Evolutionary conservation across 2,329 filamentous ascomycete species (phyloP).

Genomic region (Diaporthe australafricana): DNA sequence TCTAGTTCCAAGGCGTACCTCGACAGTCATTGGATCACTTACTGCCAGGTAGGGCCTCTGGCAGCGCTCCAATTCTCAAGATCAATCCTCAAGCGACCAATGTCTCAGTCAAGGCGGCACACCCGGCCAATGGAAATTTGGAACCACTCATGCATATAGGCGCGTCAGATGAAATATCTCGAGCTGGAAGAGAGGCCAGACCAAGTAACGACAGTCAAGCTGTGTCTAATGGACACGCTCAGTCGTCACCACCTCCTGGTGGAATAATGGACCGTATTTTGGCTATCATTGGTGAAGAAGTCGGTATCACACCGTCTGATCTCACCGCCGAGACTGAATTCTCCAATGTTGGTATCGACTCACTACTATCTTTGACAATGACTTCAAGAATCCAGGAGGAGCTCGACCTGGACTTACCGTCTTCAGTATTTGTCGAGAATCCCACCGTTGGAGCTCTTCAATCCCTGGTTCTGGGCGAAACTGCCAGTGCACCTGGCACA

Average conservation of each 20-base stretch:
- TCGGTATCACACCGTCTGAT: constrained; percentile 5
- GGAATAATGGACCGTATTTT: not conserved
- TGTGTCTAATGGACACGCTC: not conserved
- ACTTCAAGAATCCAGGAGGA: constrained; percentile 21
- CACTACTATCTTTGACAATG: constrained; percentile 8
- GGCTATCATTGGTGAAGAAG: constrained; percentile 9
- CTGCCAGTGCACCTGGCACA: no score
- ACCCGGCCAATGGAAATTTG: no score
- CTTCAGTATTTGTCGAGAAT: not conserved
- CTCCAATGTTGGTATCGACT: constrained; percentile 14
- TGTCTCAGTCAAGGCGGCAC: not conserved
- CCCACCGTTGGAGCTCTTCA: not conserved
- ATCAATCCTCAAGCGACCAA: not conserved
- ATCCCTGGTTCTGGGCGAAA: not conserved
- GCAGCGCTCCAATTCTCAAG: not conserved
- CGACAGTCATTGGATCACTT: constrained; percentile 2
- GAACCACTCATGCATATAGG: not conserved
- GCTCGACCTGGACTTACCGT: not conserved
- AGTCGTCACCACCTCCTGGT: no score
- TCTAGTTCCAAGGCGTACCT: not conserved
- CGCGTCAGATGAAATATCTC: not conserved
- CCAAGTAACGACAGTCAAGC: no score
- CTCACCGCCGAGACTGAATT: constrained; percentile 8
- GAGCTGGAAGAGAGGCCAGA: not conserved
- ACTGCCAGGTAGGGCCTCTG: not conserved